Evolutionary conservation across 257 asterid genomes (phyloP).

Genomic region (Anisodus acutangulus): DNA sequence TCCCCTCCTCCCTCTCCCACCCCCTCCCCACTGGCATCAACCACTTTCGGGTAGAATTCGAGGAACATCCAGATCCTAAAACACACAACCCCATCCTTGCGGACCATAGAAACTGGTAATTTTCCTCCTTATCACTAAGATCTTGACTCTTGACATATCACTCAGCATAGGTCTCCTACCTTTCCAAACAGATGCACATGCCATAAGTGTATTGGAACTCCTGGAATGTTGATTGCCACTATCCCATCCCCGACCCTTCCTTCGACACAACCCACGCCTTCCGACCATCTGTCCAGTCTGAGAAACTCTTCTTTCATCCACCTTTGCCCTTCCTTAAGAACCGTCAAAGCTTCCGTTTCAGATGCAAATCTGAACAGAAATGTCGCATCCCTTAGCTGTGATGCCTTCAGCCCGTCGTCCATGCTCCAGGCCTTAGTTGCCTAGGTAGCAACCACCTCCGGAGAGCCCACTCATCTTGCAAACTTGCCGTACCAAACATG

Average conservation of each 20-base stretch:
- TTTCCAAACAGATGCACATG: neutral
- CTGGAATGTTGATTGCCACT: neutral
- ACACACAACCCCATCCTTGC: neutral
- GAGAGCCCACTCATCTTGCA: neutral
- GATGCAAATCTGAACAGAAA: neutral
- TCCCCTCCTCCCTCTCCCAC: neutral
- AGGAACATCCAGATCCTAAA: neutral
- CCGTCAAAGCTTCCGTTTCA: neutral
- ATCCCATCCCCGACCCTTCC: neutral
- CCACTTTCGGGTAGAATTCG: neutral
- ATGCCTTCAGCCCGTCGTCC: neutral
- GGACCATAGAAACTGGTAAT: neutral
- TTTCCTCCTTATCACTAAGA: neutral
- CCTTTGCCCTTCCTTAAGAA: neutral
- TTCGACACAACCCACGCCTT: neutral
- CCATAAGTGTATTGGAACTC: neutral
- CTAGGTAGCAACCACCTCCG: neutral
- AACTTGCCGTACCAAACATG: neutral
- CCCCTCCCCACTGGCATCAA: neutral
- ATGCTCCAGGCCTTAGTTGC: neutral
- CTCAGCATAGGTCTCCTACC: neutral
- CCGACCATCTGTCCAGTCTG: neutral
- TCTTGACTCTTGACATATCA: neutral
- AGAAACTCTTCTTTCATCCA: neutral
- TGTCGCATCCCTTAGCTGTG: neutral